phyloP scores from a whole-genome alignment of 1,284 basidiomycete species.

The Cutaneotrichosporon dermatis region DNA sequence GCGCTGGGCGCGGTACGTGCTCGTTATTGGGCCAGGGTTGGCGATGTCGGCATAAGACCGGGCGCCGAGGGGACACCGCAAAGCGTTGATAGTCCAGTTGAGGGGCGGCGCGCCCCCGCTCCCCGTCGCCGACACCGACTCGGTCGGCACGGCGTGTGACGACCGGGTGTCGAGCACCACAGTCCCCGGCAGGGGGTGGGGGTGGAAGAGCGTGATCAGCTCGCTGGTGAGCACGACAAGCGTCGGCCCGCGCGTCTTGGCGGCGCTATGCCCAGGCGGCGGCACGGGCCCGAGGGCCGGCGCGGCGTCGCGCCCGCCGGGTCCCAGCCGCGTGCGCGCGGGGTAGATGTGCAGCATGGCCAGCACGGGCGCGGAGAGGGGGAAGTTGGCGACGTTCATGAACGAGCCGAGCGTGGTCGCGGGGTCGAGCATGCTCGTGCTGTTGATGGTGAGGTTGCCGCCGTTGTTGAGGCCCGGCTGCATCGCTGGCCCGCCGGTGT shows the following conservation, averaged over 20 bases:
- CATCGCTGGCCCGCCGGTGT: constrained; percentile 2
- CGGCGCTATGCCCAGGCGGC: constrained; percentile 17
- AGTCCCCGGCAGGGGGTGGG: constrained; percentile 15
- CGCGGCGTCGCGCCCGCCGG: constrained; percentile 11
- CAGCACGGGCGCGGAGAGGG: constrained; percentile 24
- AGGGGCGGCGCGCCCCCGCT: constrained; percentile 11
- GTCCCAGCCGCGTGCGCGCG: constrained; percentile 22
- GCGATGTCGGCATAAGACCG: constrained; percentile 15
- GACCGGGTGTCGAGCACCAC: constrained; percentile 17
- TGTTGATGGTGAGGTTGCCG: constrained; percentile 14
- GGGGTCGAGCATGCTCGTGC: constrained; percentile 31
- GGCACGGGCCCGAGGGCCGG: constrained; percentile 29
- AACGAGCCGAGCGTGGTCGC: constrained; percentile 12
- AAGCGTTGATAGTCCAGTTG: constrained; percentile 27
- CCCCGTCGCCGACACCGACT: constrained; percentile 7
- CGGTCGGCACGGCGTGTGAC: constrained; percentile 7
- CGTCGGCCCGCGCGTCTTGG: constrained; percentile 24
- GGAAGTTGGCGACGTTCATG: constrained; percentile 26
- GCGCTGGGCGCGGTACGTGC: constrained; percentile 13
- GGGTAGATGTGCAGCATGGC: constrained; percentile 33
- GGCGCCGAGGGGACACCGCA: constrained; percentile 23
- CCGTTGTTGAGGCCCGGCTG: constrained; percentile 2
- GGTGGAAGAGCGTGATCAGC: constrained; percentile 29
- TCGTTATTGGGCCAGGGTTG: constrained; percentile 6
- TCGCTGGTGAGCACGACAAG: constrained; percentile 28